phyloP scores from a whole-genome alignment of 176 grass and related monocot species.

The Puccinellia tenuiflora region DNA sequence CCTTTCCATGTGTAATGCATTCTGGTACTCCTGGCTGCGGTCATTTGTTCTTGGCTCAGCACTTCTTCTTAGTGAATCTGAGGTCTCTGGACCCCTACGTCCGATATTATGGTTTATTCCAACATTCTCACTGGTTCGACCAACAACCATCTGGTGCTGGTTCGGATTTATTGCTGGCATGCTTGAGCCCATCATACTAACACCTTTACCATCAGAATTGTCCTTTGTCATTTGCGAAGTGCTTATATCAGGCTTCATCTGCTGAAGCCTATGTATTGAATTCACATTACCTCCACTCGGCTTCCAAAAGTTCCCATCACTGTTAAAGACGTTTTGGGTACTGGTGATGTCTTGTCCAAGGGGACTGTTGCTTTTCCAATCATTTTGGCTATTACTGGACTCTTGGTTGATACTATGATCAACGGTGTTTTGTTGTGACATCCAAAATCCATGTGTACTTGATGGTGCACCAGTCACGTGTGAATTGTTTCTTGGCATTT shows the following conservation, averaged over 20 bases:
- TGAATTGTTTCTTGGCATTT: slow-evolving; percentile 45
- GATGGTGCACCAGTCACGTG: slow-evolving; percentile 32
- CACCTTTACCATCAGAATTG: slow-evolving; percentile 34
- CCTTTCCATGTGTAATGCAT: slow-evolving; percentile 34
- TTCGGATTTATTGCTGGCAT: slow-evolving; percentile 38
- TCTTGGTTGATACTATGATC: slow-evolving; percentile 52
- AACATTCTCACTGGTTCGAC: slow-evolving; percentile 39
- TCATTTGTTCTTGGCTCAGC: slow-evolving; percentile 50
- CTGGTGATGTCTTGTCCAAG: slow-evolving; percentile 42
- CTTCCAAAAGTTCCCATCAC: slow-evolving; percentile 47
- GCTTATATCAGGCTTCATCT: slow-evolving; percentile 45
- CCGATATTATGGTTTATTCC: slow-evolving; percentile 44
- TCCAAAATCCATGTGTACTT: slow-evolving; percentile 57
- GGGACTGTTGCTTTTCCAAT: slow-evolving; percentile 50
- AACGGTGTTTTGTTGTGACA: slow-evolving; percentile 49
- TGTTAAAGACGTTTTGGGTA: slow-evolving; percentile 40
- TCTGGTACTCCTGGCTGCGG: slow-evolving; percentile 46
- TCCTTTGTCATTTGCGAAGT: slow-evolving; percentile 30
- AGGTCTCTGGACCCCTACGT: slow-evolving; percentile 37
- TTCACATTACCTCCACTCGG: slow-evolving; percentile 40
- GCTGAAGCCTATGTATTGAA: slow-evolving; percentile 37
- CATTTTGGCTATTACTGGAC: slow-evolving; percentile 58
- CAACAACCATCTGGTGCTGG: slow-evolving; percentile 37
- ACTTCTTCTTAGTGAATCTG: slow-evolving; percentile 53
- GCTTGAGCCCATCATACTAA: slow-evolving; percentile 36